Base-by-base conservation (phyloP, 1,284 basidiomycete genomes). In the Cutaneotrichosporon cyanovorans region DNA sequence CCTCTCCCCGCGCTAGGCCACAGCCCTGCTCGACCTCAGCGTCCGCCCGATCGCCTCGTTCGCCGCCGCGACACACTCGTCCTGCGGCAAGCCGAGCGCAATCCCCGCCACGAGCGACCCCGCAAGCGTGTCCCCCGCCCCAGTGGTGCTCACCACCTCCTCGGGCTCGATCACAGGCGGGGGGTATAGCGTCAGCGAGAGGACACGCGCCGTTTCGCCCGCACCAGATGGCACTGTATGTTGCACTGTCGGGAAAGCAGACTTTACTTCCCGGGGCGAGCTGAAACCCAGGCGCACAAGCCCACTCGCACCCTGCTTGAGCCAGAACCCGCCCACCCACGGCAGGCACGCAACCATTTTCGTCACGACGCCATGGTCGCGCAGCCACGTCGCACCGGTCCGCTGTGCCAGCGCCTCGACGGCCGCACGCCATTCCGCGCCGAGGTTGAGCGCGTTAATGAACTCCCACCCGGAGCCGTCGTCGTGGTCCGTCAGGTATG, bases 51-150 rank as follows among this genome's bases (percentile, higher is more conserved):
- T 65, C 2, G 57, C 31, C 18, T 62, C 52, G 34, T 68, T 36
- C 9, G 65, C 65, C n/a, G 18, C 41, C 10, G 31, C 28, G 1
- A 68, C 59, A 55, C 58, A 67, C 34, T 49, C 58, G 11, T 15
- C 12, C 37, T 50, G 48, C 4, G 21, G 46, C 21, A 22, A 19
- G 0, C 45, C 49, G 10, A 40, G 19, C 2, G 63, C 54, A 7
- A 72, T 46, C 2, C 66, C 66, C 12, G 71, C 63, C 15, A 74
- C 68, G 18, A 91, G 62, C 0, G 82, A 78, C 8, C 88, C 89
- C 4, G 87, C 87, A 18, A 92, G 78, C 2, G 87, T 83, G 68
- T 96, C 90, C 0, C 91, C 91, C 2, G 87, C 90, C 3, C 91
- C 91, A 0, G 90, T 95, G 10, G 88, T 86, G 58, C 83, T 90